These are phyloP conservation scores for Takashimella koratensis DNA, from an alignment of 1,284 basidiomycete genomes.

Conservation along the genomic window DNA sequence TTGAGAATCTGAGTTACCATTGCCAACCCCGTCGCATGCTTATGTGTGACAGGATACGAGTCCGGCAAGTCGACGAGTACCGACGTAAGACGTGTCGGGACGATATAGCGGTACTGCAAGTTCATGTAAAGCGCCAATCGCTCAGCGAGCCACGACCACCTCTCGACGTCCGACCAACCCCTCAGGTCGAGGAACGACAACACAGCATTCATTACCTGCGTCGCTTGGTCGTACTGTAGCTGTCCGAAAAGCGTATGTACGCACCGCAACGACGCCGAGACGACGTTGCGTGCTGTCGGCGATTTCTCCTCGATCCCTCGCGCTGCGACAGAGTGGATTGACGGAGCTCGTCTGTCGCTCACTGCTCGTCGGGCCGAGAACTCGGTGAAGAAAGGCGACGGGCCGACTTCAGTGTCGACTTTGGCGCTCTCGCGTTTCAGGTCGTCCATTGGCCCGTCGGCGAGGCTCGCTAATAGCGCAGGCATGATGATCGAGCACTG, in stretches of 20 bases:
- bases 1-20: conserved; percentile 81
- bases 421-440: conserved; percentile 65
- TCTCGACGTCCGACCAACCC: conserved; percentile 65
- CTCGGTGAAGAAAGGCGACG: conserved; percentile 71
- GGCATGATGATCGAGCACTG: conserved; percentile 71
- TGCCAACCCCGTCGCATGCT: conserved; percentile 67
- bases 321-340: conserved; percentile 57
- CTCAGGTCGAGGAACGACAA: conserved; percentile 63
- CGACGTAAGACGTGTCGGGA: conserved; percentile 82
- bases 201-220: conserved; percentile 65
- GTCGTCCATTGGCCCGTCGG: conserved; percentile 59
- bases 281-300: conserved; percentile 69
- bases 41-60: conserved; percentile 52
- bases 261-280: conserved; percentile 67
- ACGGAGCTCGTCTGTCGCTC: conserved; percentile 73
- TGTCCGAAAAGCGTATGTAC: conserved; percentile 71
- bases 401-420: conserved; percentile 62
- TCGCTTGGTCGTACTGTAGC: conserved; percentile 68
- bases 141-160: conserved; percentile 78
- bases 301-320: conserved; percentile 53
- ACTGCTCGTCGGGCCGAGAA: conserved; percentile 67
- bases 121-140: conserved; percentile 77
- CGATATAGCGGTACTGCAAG: conserved; percentile 86
- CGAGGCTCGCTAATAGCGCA: conserved; percentile 67
- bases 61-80: conserved; percentile 69